Percentiles rank a stretch among this genome's conserved stretches.
These are phyloP conservation scores for Pinguiococcus pyrenoidosus DNA, from an alignment of 108 stramenopile genomes.

Conservation along the genomic window DNA sequence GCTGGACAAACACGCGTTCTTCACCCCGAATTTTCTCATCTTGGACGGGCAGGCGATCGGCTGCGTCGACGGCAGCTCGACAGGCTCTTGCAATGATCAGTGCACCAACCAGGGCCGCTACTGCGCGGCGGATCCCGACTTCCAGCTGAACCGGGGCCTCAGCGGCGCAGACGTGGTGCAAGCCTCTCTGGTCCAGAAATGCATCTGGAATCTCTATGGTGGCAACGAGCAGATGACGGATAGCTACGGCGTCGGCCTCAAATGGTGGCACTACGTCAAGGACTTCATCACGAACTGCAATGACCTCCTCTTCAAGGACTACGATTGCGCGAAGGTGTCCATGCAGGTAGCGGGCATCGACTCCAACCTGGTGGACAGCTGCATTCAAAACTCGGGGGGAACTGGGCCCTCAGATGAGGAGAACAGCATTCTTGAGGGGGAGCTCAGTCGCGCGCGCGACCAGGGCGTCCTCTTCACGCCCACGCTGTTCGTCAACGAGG, in stretches of 20 bases:
- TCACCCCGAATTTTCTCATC: slow-evolving; percentile 71
- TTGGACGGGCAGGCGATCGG: slow-evolving; percentile 60
- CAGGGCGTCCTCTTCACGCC: slow-evolving; percentile 64
- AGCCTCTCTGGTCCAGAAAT: slow-evolving; percentile 66
- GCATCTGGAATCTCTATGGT: slow-evolving; percentile 59
- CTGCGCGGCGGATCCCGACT: slow-evolving; percentile 76
- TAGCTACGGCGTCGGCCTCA: slow-evolving; percentile 50
- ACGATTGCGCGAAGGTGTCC: slow-evolving; percentile 52
- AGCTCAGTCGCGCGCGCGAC: slow-evolving; percentile 41
- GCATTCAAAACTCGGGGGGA: slow-evolving; percentile 71
- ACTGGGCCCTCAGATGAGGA: slow-evolving; percentile 21
- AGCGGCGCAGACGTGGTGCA: slow-evolving; percentile 63
- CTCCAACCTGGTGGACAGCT: slow-evolving; percentile 44
- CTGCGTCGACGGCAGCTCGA: slow-evolving; percentile 42
- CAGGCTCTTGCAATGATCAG: slow-evolving; percentile 56
- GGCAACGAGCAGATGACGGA: slow-evolving; percentile 2
- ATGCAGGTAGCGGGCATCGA: slow-evolving; percentile 55
- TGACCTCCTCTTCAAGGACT: slow-evolving; percentile 31
- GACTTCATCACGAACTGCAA: slow-evolving; percentile 55
- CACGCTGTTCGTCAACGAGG: slow-evolving; percentile 67
- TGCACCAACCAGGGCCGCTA: slow-evolving; percentile 86
- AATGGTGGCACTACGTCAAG: slow-evolving; percentile 74
- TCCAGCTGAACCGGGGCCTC: slow-evolving; percentile 58
- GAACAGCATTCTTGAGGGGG: slow-evolving; percentile 57
- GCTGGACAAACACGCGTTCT: slow-evolving; percentile 56